A percentile compares a stretch with the other conserved stretches of the same genome.
These are phyloP conservation scores for Aspergillus cristatus DNA, from an alignment of 495 filamentous ascomycete genomes.

Conservation along the genomic window DNA sequence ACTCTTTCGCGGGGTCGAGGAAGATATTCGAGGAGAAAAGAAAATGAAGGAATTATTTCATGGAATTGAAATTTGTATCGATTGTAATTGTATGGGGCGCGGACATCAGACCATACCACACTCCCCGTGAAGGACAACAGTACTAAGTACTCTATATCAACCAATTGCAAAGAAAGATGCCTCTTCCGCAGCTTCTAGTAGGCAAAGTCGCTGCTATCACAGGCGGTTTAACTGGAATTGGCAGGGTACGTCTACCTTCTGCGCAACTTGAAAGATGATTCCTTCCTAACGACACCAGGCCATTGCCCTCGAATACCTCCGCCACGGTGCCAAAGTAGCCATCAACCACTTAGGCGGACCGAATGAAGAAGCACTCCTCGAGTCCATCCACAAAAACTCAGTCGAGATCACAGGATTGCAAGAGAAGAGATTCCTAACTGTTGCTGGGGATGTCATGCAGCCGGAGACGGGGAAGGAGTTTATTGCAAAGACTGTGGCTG, in stretches of 20 bases:
- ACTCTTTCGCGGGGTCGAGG: slow-evolving; percentile 4
- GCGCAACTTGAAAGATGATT: too few relatives aligned
- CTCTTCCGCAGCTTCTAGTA: slow-evolving; percentile 44
- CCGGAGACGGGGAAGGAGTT: slow-evolving; percentile 52
- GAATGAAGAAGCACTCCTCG: slow-evolving; percentile 43
- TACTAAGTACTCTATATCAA: too few relatives aligned
- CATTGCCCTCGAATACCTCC: slow-evolving; percentile 61
- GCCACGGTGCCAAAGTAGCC: slow-evolving; percentile 58
- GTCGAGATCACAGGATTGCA: slow-evolving; percentile 31
- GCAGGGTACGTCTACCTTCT: slow-evolving; percentile 43
- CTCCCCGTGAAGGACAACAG: too few relatives aligned
- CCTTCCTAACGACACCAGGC: slow-evolving; percentile 33
- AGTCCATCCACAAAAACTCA: slow-evolving; percentile 45
- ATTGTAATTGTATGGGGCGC: too few relatives aligned
- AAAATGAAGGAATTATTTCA: not conserved
- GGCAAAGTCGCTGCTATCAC: slow-evolving; percentile 69
- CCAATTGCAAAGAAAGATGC: slow-evolving; percentile 12
- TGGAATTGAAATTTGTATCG: too few relatives aligned
- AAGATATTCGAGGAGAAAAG: not conserved
- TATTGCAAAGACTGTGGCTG: slow-evolving; percentile 45
- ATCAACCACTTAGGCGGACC: slow-evolving; percentile 60
- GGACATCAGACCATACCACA: too few relatives aligned
- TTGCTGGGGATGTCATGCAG: slow-evolving; percentile 58
- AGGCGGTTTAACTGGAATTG: slow-evolving; percentile 68
- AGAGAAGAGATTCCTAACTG: slow-evolving; percentile 39